Base-by-base conservation (phyloP, 257 asterid species). In the Solanum chaucha region DNA sequence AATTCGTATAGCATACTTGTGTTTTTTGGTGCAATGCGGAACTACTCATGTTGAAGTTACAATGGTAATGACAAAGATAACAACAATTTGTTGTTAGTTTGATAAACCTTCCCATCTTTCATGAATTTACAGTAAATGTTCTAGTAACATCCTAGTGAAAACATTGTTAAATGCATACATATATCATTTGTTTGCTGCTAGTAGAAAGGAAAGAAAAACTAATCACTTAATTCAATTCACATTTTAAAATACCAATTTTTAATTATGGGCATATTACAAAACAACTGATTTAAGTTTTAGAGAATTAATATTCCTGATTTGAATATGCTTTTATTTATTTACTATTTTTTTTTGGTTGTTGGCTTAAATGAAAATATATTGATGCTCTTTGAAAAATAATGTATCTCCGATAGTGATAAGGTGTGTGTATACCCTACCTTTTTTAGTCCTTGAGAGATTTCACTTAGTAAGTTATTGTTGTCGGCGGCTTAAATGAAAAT, bases 381-480 rank as follows among this genome's bases (percentile, higher is more conserved):
- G 5, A 46, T 46, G 55, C 17, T 38, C 1, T 38, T 38, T 7
- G 46, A 41, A 10, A 41, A 41, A 34, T 0, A 34, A 34, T 34
- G 0, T 34, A 34, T 34, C 6, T 34, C 7, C 38, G 61, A 0
- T 2, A 55, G 4, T 55, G 24, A 0, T 55, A 17, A 55, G 2
- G 10, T 2, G 3, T 2, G 61, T 0, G 1, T 5, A 48, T 13
- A 2, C 0, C 0, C 9, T 2, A 51, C 0, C 4, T 51, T 51
- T 51, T 0, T 51, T 0, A 6, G 61, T 51, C 22, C 0, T 17
- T 2, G 1, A 17, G 20, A 2, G 10, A 55, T 55, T 55, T 55
- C 0, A 2, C 4, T 2, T 0, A 1, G 3, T 6, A 55, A 0
- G 4, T 55, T 55, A 55, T 55, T 55, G 0, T 55, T 51, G 3